Evolutionary conservation across 2,329 filamentous ascomycete genomes (phyloP), one percentile per base, ranked within the genome.

Genomic region (Colletotrichum nymphaeae): DNA sequence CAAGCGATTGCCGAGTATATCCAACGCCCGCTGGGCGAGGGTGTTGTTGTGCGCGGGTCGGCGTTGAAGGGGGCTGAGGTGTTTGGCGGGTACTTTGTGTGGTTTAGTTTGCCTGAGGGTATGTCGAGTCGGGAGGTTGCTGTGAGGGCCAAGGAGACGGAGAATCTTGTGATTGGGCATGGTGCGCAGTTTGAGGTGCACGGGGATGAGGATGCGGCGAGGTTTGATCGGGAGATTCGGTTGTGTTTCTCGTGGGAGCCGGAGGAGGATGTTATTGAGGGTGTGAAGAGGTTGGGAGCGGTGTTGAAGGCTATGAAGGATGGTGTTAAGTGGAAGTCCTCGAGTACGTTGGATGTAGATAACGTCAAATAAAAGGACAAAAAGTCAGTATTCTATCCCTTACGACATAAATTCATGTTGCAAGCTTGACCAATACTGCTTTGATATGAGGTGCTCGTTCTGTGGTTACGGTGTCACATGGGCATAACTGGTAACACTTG

Each of bases 41-140:
- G 92, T 1, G 88, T 93, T 0, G 80, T 69, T 32, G 80, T 86
- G 42, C 78, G 80, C 32, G 80, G 84, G 76, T 76, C 78, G 22
- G 81, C 77, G 16, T 82, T 88, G 35, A 57, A 66, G 62, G 71
- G 71, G 12, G 81, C 84, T 42, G 80, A 84, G 4, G 81, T 92
- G 3, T 93, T 92, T 35, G 95, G 95, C 0, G 95, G 95, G 0
- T 98, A 96, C 80, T 98, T 97, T 80, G 85, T 97, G 60, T 98
- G 95, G 95, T 82, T 97, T 30, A 87, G 86, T 1, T 81, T 97
- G 5, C 91, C 92, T 0, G 75, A 80, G 1, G 81, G 75, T 68
- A 57, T 84, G 3, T 83, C 93, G 67, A 85, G 87, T 9, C 90
- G 83, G 37, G 86, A 87, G 8, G 84, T 95, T 37, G 89, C 89